Base-by-base conservation (phyloP, 1,139 yeast genomes). In the Hanseniaspora gamundiae region DNA sequence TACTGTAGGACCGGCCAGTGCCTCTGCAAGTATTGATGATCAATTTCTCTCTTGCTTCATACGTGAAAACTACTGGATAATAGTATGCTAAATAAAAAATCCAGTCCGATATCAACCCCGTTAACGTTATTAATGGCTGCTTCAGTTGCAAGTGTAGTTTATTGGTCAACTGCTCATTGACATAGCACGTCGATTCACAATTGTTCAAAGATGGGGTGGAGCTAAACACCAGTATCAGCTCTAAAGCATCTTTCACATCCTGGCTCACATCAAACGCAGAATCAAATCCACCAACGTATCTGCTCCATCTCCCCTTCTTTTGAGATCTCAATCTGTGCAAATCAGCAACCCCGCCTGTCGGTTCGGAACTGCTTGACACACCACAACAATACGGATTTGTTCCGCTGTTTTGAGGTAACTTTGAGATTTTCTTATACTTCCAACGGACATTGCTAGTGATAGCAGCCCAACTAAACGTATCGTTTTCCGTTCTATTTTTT, bases 41-140 rank as follows among this genome's bases (percentile, higher is more conserved):
- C 22, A 33, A 9, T 17, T 33, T 33, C 19, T 33, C 36, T 19
- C 36, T 33, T 17, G 36, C 36, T 9, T 33, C 36, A 33, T 33
- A 33, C 6, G 36, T 33, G 36, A 33, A 33, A 33, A 33, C 9
- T n/a, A 33, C 16, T 19, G 36, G 36, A 19, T 33, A 33, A 22
- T 33, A 5, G 9, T 14, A 33, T 17, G 22, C n/a, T 22, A 33
- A 17, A 19, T 33, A 19, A 33, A 33, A 33, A 17, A 33, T 17
- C 36, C 36, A 33, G 16, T 33, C 36, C 22, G 36, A 17, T 17
- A 33, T 33, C 22, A 33, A 33, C 10, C 36, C 36, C 9, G 36
- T 7, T 17, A 33, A 33, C 2, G 36, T 33, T 4, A 33, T 9
- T 19, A 33, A 19, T 19, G 36, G 36, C n/a, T 33, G 36, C 24